Conservation (phyloP, 1,284 basidiomycete species). For the Sporisorium scitamineum region DNA sequence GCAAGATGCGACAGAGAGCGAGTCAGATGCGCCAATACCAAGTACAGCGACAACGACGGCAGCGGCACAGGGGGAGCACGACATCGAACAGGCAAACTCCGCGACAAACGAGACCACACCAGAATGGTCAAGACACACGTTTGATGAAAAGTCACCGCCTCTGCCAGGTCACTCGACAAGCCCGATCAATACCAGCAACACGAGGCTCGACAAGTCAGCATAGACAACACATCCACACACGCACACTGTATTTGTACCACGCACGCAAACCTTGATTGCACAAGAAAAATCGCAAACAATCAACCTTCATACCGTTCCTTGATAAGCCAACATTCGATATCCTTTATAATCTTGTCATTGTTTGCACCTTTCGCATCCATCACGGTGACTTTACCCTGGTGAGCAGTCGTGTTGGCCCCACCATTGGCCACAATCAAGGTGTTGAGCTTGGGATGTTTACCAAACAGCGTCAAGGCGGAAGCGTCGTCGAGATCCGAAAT, state of each 20-base stretch:
- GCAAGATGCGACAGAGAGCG: not conserved
- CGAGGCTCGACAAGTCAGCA: not conserved
- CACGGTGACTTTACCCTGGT: conserved; percentile 29
- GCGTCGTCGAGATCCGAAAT: conserved; percentile 35
- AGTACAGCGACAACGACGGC: not conserved
- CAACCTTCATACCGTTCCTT: conserved; percentile 42
- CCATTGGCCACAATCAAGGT: conserved; percentile 39
- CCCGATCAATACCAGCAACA: not conserved
- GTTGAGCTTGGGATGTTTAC: conserved; percentile 42
- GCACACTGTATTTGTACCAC: conserved; percentile 17
- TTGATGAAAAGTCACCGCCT: conserved; percentile 22
- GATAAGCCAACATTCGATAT: conserved; percentile 49
- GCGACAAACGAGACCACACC: conserved; percentile 6
- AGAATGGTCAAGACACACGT: conserved; percentile 34
- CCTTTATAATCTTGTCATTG: conserved; percentile 38
- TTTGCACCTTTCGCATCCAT: conserved; percentile 14
- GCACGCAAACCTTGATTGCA: not conserved
- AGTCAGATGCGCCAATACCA: not conserved
- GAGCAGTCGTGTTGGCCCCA: not conserved
- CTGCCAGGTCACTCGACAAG: not conserved
- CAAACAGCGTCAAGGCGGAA: conserved; percentile 18
- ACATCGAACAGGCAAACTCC: conserved; percentile 11
- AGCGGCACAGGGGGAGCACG: not conserved
- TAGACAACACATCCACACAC: not conserved
- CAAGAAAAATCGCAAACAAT: not conserved